A percentile compares a stretch with the other conserved stretches of the same genome.
phyloP scores from a whole-genome alignment of 31 red algal species.

The Odonthalia washingtoniensis region DNA sequence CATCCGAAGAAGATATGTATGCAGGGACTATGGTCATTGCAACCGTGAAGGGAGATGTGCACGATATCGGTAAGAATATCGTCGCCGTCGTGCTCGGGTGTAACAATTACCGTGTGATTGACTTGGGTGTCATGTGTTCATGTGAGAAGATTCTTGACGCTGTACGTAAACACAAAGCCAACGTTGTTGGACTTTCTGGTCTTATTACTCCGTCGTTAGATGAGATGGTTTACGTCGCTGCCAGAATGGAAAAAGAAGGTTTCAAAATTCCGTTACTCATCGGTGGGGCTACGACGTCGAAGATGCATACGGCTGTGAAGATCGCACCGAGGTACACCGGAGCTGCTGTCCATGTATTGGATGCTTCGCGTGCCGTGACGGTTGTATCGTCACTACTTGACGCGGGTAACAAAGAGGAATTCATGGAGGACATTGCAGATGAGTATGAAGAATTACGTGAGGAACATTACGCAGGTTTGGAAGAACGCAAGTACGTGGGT shows the following conservation, averaged over 20 bases:
- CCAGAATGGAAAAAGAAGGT: constrained; percentile 65
- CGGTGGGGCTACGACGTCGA: constrained; percentile 84
- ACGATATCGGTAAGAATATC: constrained; percentile 98
- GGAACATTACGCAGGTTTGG: constrained; percentile 82
- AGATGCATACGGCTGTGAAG: constrained; percentile 95
- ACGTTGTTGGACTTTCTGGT: constrained; percentile 87
- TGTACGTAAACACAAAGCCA: constrained; percentile 74
- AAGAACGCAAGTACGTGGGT: constrained; percentile 78
- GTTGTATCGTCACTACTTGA: constrained; percentile 83
- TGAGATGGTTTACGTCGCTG: constrained; percentile 88
- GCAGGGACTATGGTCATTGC: constrained; percentile 93
- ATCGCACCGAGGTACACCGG: constrained; percentile 69
- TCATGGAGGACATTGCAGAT: constrained; percentile 78
- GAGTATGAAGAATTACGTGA: constrained; percentile 90
- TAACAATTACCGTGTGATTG: constrained; percentile 82
- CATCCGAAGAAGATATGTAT: constrained; percentile 89
- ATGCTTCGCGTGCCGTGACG: constrained; percentile 84
- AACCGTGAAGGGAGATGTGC: constrained; percentile 93
- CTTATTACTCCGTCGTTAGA: constrained; percentile 91
- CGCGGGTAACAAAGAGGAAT: constrained; percentile 72
- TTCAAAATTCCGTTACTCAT: constrained; percentile 88
- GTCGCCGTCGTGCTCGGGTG: constrained; percentile 87
- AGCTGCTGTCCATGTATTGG: constrained; percentile 80
- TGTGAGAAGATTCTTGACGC: constrained; percentile 87
- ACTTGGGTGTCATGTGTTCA: constrained; percentile 85